Evolutionary conservation across 306 rosid species (phyloP).

Genomic region (Dalbergia cochinchinensis): DNA sequence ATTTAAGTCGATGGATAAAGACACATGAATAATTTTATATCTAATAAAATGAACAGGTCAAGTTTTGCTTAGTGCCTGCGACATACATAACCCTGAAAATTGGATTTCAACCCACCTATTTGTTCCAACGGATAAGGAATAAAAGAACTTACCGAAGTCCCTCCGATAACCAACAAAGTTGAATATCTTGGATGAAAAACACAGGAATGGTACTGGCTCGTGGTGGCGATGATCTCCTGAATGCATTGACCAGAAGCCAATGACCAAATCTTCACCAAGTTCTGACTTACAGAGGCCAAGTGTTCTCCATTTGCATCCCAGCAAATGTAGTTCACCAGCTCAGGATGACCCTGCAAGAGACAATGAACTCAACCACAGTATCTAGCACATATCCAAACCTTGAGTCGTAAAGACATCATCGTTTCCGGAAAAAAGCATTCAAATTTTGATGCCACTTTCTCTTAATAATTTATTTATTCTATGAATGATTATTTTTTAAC

Average conservation of each 20-base stretch:
- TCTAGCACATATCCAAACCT: neutral
- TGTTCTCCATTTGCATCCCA: conserved; percentile 57
- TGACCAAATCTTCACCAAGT: conserved; percentile 59
- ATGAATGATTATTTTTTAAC: no score
- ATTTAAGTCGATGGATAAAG: no score
- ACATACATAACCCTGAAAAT: no score
- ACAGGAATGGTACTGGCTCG: conserved; percentile 56
- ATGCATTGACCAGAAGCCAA: conserved; percentile 57
- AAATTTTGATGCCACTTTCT: no score
- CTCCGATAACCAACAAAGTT: conserved; percentile 60
- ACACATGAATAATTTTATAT: no score
- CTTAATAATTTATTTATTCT: no score
- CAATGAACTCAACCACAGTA: conserved; percentile 20
- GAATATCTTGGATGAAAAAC: conserved; percentile 66
- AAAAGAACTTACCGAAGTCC: conserved; percentile 50
- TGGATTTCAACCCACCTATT: neutral
- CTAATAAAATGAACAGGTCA: no score
- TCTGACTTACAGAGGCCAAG: conserved; percentile 62
- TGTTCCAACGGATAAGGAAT: conserved; percentile 14
- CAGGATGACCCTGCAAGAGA: conserved; percentile 59
- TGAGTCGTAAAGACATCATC: no score
- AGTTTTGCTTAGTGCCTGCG: no score
- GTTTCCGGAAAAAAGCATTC: no score
- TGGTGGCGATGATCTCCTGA: conserved; percentile 51
- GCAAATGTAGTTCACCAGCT: conserved; percentile 60